Base-by-base conservation (phyloP, 805 yeast species). In the Cyberlindnera subsufficiens region DNA sequence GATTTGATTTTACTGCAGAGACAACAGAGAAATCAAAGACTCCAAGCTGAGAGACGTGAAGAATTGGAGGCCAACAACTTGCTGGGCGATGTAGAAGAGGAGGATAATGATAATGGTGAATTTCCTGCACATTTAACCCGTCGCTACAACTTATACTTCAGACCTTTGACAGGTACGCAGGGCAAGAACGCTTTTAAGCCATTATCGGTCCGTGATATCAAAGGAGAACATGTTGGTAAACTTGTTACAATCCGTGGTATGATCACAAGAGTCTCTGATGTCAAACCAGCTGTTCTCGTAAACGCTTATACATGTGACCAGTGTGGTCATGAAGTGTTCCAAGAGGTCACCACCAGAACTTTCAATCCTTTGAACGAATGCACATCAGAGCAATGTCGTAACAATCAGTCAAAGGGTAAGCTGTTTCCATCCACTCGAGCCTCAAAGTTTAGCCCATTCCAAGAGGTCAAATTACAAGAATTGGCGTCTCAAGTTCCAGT, bases 301-400 rank as follows among this genome's bases (percentile, higher is more conserved):
- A 88, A 84, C 55, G 98, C 99, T 1, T 95, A 91, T 61, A 87
- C 98, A 6, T 93, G 99, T 68, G 99, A 93, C 61, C 85, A 85
- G 55, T 93, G 99, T 72, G 99, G 99, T 38, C 84, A 77, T 65
- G 99, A 93, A 66, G 80, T 88, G 41, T 93, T 95, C 73, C 98
- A 93, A 68, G 98, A 95, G 62, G 96, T 93, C 51, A 82, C 78
- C 51, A 68, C 90, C 16, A 80, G 81, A 59, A 80, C 86, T 35
- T 95, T 86, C 66, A 80, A 85, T 25, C 99, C 99, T n/a, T 68
- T 89, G 41, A 61, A 70, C 4, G 95, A 89, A 57, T 93, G 99
- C 68, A 79, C 89, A 1, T 86, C 96, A 1, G 74, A 74, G 22
- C 81, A 79, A 51, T 93, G 99, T 69, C 59, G 67, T 43, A 77